phyloP scores from a whole-genome alignment of 305 asterid genomes.

The Solanum aculeatissimum region DNA sequence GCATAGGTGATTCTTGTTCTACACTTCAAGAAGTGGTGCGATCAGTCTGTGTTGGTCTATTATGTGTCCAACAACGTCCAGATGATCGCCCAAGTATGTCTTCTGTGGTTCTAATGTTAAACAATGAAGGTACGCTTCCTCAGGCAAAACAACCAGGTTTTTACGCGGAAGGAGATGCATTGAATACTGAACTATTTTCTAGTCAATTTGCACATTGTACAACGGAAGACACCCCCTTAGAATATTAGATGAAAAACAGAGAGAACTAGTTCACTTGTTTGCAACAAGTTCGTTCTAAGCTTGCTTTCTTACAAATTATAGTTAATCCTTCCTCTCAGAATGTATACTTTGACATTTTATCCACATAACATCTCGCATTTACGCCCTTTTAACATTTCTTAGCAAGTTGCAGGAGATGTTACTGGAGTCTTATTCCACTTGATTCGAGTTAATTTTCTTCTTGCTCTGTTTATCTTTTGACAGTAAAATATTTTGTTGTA shows the following conservation, averaged over 20 bases:
- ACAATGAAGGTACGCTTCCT: neutral
- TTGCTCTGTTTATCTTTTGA: no score
- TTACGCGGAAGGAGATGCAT: neutral
- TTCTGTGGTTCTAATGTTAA: neutral
- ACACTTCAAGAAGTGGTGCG: neutral
- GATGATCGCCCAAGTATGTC: neutral
- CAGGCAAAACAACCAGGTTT: neutral
- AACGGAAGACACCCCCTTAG: neutral
- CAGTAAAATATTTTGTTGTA: no score
- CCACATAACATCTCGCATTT: neutral
- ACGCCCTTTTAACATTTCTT: neutral
- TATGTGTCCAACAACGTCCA: neutral
- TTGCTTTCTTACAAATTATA: neutral
- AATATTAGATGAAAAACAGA: neutral
- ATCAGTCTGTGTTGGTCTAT: neutral
- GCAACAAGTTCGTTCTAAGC: neutral
- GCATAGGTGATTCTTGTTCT: neutral
- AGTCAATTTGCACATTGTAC: neutral
- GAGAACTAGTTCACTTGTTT: neutral
- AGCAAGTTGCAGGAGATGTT: neutral
- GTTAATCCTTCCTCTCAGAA: neutral
- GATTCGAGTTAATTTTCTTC: no score
- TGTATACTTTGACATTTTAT: neutral
- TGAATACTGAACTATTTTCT: neutral
- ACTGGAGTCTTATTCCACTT: neutral